Evolutionary conservation across 108 stramenopile species (phyloP), one percentile per base, ranked within the genome.

Genomic region (Skeletonema marinoi): DNA sequence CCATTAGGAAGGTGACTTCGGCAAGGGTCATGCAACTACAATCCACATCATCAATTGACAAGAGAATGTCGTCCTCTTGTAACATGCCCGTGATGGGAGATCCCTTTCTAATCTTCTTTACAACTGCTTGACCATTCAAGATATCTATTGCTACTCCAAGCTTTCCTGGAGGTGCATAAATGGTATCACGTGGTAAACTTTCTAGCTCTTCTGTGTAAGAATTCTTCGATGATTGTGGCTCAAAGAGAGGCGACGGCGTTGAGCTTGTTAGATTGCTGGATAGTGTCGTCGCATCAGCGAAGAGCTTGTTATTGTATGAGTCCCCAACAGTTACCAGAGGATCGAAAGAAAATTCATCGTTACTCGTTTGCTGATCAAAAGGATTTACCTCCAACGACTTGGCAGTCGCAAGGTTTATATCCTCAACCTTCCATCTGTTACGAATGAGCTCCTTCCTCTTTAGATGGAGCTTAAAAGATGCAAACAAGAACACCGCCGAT

Each of bases 81-180:
- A 92, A 12, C 44, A 78, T 65, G 11, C 81, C 86, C 68, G 75
- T 67, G 21, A 92, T 38, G 1, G 82, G 69, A 65, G 77, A 79
- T 11, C 65, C 78, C 5, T 66, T 38, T 32, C 89, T 86, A n/a
- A 92, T 82, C 35, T 75, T 70, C 39, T 85, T 81, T 4, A 92
- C 81, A 10, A 92, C 82, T n/a, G 91, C 88, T 42, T 88, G 88
- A 39, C 87, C 77, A 5, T 87, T 68, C 12, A 88, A 82, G 8
- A 86, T 89, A 65, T 92, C 91, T 83, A 92, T 87, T 6, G 89
- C 87, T 77, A 92, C 82, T 31, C 91, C 91, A 16, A 92, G 64
- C 56, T 87, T 89, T 16, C 91, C 91, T 3, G 87, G 74, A 19
- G 91, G 88, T 41, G 91, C 91, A 59, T 76, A 46, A 29, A 83